Evolutionary conservation across 257 asterid species (phyloP).

Genomic region (Thymus quinquecostatus): DNA sequence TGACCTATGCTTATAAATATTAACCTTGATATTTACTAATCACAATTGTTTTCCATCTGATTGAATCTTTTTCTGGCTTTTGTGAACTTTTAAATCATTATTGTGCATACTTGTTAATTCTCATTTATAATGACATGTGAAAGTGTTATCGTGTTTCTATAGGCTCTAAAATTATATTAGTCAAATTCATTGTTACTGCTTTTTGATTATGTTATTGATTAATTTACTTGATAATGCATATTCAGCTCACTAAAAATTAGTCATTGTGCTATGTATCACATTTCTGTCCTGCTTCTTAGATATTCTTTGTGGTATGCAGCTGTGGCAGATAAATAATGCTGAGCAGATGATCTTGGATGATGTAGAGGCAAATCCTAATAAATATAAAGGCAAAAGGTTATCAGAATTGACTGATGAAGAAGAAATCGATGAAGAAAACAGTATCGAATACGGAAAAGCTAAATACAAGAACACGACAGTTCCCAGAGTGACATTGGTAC

Average conservation of each 20-base stretch:
- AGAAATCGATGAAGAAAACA: conserved; percentile 72
- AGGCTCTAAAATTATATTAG: neutral
- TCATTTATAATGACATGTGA: neutral
- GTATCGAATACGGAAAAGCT: conserved; percentile 68
- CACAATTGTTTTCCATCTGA: neutral
- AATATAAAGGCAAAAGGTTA: conserved; percentile 66
- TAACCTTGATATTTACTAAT: conserved; percentile 9
- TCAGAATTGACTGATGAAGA: conserved; percentile 76
- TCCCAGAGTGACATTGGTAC: conserved; percentile 71
- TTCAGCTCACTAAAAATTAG: conserved; percentile 13
- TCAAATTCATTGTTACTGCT: conserved; percentile 2
- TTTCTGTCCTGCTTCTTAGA: conserved; percentile 14
- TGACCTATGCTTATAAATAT: neutral
- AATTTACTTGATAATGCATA: neutral
- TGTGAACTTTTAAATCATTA: neutral
- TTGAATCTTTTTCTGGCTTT: conserved; percentile 1
- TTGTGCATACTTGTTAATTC: neutral
- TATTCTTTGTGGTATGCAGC: conserved; percentile 45
- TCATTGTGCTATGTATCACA: conserved; percentile 11
- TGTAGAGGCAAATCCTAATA: conserved; percentile 71
- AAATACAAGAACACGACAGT: conserved; percentile 63
- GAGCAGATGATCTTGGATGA: conserved; percentile 97
- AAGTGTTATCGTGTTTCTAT: conserved; percentile 1
- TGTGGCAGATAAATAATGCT: conserved; percentile 93
- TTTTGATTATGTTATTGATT: conserved; percentile 15